Evolutionary conservation across 306 rosid species (phyloP).

Genomic region (Lathyrus aphaca): DNA sequence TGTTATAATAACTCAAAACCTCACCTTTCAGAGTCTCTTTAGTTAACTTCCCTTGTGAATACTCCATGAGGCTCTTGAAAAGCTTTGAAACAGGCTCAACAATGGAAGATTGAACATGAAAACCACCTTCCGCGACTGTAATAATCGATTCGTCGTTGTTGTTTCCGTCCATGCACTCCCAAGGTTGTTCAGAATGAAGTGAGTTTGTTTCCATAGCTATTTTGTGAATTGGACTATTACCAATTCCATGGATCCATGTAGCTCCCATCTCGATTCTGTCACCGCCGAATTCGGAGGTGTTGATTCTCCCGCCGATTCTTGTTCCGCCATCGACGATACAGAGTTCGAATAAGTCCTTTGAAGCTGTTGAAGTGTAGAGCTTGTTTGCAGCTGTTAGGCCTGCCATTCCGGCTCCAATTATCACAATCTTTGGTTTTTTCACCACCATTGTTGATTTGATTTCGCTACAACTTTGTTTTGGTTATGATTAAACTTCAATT

Average conservation of each 20-base stretch:
- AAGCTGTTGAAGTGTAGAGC: conserved; percentile 63
- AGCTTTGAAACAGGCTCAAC: conserved; percentile 69
- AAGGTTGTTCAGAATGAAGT: conserved; percentile 76
- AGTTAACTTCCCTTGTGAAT: conserved; percentile 58
- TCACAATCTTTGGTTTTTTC: conserved; percentile 79
- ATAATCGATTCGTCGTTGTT: conserved; percentile 57
- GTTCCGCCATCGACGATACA: conserved; percentile 83
- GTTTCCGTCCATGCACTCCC: conserved; percentile 94
- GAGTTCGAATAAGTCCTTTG: conserved; percentile 69
- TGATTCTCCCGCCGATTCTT: conserved; percentile 92
- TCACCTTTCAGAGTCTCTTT: conserved; percentile 36
- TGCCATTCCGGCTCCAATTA: conserved; percentile 98
- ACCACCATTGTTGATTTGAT: conserved; percentile 60
- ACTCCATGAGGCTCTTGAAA: conserved; percentile 75
- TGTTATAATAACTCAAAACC: conserved; percentile 17
- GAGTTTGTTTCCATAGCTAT: conserved; percentile 74
- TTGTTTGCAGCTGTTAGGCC: conserved; percentile 92
- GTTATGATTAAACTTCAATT: neutral
- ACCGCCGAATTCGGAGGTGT: conserved; percentile 88
- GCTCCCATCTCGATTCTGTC: conserved; percentile 97
- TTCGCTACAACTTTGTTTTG: neutral
- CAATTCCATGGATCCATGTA: conserved; percentile 99
- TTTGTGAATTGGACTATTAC: conserved; percentile 79
- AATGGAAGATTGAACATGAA: conserved; percentile 47
- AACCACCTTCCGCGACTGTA: conserved; percentile 83